Conservation (phyloP, 371 early-diverging fungal genomes). For the Parasitella parasitica region DNA sequence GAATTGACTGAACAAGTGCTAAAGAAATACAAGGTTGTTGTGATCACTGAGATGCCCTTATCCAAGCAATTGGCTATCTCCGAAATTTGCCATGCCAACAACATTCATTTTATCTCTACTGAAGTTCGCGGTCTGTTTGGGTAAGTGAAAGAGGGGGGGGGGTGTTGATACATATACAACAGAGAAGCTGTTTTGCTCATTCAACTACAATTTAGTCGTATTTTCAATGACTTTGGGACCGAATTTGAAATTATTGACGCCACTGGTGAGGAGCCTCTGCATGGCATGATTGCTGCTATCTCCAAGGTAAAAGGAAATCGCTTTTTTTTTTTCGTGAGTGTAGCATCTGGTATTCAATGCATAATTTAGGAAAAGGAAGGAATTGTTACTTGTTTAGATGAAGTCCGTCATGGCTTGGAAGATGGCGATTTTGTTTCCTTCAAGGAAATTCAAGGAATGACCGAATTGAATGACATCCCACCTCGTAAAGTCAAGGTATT, state of each 20-base stretch:
- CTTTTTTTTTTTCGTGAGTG: background rate
- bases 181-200: background rate
- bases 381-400: conserved; percentile 95
- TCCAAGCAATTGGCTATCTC: conserved; percentile 87
- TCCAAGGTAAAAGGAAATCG: conserved; percentile 46
- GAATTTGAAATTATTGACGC: conserved; percentile 89
- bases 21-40: conserved; percentile 84
- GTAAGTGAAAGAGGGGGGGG: too few relatives aligned
- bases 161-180: too few relatives aligned
- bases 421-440: conserved; percentile 97
- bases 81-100: conserved; percentile 80
- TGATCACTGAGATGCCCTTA: conserved; percentile 80
- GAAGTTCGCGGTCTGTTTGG: conserved; percentile 96
- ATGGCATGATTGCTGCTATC: conserved; percentile 95
- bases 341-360: background rate
- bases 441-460: conserved; percentile 92
- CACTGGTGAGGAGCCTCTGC: conserved; percentile 93
- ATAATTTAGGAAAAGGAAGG: conserved; percentile 73
- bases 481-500: conserved; percentile 86
- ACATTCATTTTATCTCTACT: conserved; percentile 93
- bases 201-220: conserved; percentile 37
- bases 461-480: conserved; percentile 76
- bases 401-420: conserved; percentile 94
- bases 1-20: conserved; percentile 75
- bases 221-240: conserved; percentile 97